Evolutionary conservation across 495 filamentous ascomycete species (phyloP), one percentile per base, ranked within the genome.

Genomic region (Xylaria curta): DNA sequence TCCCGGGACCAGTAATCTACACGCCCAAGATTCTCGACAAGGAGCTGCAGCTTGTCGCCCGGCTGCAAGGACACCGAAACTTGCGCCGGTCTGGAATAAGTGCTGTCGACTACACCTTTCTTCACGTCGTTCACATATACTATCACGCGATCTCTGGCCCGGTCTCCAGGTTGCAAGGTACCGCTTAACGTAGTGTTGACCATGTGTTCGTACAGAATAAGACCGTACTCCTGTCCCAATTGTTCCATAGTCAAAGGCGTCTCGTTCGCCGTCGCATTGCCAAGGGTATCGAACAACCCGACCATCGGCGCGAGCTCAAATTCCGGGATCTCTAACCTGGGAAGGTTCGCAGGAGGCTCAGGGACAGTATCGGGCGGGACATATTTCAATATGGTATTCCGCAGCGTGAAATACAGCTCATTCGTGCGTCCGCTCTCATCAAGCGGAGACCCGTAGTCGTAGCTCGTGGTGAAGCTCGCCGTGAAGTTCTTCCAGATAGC

Each of bases 391-490:
- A 85, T 85, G 1, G 79, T 74, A 31, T 81, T 71, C 13, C 83
- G 75, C 44, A 86, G 66, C 0, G 78, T 74, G 56, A 70, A 66
- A 62, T 85, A 86, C 28, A 85, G 65, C 12, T 82, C 80, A 47
- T 79, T 85, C 10, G 79, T 79, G 0, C 84, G 78, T 1, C 84
- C 84, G 75, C 81, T 85, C 72, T 86, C 83, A 66, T 86, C 84
- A 38, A 85, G 74, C 12, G 84, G 83, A 1, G 84, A 73, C 42
- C 83, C 83, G 44, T 86, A 86, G 69, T 86, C 83, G 70, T 86
- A 86, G 72, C 82, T 84, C 21, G 83, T 83, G 1, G 79, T 82
- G 10, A 84, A 80, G 19, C 72, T 74, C 5, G 79, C 78, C 36
- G 80, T 73, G 13, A 75, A 69, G 58, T 81, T 77, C 54, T 75